Base-by-base conservation (phyloP, 306 rosid genomes). In the Quercus robur region DNA sequence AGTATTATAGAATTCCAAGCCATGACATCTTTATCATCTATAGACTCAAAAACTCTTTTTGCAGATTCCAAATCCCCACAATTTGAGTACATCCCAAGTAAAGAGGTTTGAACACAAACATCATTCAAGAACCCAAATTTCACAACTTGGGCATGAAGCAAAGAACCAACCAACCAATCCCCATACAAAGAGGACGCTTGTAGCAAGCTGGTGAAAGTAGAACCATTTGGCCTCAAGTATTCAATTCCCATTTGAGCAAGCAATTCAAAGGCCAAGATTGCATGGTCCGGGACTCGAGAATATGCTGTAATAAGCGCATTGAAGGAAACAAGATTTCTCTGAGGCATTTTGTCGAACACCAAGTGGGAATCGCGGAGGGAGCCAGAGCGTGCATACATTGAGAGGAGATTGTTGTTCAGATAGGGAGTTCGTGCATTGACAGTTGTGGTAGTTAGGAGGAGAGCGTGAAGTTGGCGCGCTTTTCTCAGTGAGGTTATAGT, bases 331-430 rank as follows among this genome's bases (percentile, higher is more conserved):
- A 85, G 41, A 44, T 84, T 94, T 84, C 94, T 86, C 0, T 67
- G 90, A 51, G 95, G 91, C 97, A 93, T 94, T 91, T 71, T 86
- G 44, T 94, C 97, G 86, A 94, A 94, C 91, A 92, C 75, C 70
- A 74, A 66, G 51, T 51, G 88, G 23, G 97, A 78, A 44, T 87
- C 91, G 28, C 20, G 26, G 14, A 85, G 19, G 0, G 91, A 87
- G 49, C 91, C 90, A 10, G 89, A 86, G 5, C 94, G 89, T 0
- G 87, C 80, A n/a, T 94, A 94, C 94, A 93, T 86, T 0, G 94
- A 88, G 52, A 91, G 52, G 73, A 91, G 80, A 77, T 87, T 93
- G 91, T 93, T 94, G 91, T 73, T 69, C 5, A 85, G 30, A 79
- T 84, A 93, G 12, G 94, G 91, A 3, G 92, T 77, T 6, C 49